Conservation (phyloP, 305 asterid species). For the Plantago coronopus region DNA sequence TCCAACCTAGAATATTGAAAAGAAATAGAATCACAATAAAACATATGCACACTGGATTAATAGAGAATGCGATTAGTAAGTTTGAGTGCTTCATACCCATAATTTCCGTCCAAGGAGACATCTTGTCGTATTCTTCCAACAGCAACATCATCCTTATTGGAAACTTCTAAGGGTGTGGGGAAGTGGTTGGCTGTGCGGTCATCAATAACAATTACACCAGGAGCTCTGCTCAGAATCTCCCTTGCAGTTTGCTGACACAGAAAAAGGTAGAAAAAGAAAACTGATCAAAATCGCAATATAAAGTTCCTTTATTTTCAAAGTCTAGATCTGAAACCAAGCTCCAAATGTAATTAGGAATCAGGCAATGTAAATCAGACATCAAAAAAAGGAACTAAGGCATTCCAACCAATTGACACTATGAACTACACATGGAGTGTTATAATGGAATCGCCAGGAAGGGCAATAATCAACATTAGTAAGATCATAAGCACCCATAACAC, state of each 20-base stretch:
- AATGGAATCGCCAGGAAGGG: too few relatives aligned
- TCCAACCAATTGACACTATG: too few relatives aligned
- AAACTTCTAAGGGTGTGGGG: slow-evolving; percentile 84
- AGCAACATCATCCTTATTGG: slow-evolving; percentile 89
- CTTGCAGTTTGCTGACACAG: slow-evolving; percentile 53
- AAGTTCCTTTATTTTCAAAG: too few relatives aligned
- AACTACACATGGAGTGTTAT: too few relatives aligned
- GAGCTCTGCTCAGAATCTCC: slow-evolving; percentile 73
- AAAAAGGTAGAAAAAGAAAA: background rate
- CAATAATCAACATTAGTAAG: too few relatives aligned
- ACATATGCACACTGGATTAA: background rate
- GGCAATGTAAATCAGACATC: too few relatives aligned
- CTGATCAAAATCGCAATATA: background rate
- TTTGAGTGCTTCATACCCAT: slow-evolving; percentile 47
- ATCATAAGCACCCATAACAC: too few relatives aligned
- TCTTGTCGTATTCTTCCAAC: slow-evolving; percentile 93
- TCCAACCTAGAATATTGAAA: slow-evolving; percentile 58
- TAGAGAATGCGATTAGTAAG: background rate
- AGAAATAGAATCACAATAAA: background rate
- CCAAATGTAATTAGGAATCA: too few relatives aligned
- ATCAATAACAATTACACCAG: slow-evolving; percentile 76
- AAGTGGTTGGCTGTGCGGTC: slow-evolving; percentile 75
- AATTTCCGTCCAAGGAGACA: slow-evolving; percentile 77
- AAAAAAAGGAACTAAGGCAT: too few relatives aligned
- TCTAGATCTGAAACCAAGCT: too few relatives aligned